Evolutionary conservation across 148 eudicot species (phyloP).

Genomic region (Drosera capensis): DNA sequence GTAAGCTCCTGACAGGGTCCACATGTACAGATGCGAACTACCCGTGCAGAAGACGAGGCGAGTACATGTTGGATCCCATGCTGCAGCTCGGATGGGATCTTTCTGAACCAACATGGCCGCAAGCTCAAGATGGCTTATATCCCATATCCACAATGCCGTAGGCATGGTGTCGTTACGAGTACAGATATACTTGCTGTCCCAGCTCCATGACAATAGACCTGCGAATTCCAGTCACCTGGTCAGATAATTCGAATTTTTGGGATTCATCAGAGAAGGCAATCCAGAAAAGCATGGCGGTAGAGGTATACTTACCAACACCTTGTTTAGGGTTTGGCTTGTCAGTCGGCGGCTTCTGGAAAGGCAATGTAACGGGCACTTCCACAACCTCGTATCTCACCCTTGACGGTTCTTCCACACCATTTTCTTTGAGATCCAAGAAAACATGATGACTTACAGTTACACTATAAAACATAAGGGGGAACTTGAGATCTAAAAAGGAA

Average conservation of each 20-base stretch:
- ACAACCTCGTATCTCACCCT: slow-evolving; percentile 75
- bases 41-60: slow-evolving; percentile 84
- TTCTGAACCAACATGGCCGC: slow-evolving; percentile 83
- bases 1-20: slow-evolving; percentile 87
- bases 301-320: slow-evolving; percentile 80
- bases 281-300: too few species aligned
- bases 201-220: slow-evolving; percentile 97
- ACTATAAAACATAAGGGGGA: too few species aligned
- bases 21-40: slow-evolving; percentile 77
- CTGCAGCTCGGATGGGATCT: slow-evolving; percentile 72
- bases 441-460: too few species aligned
- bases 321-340: slow-evolving; percentile 96
- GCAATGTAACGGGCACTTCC: slow-evolving; percentile 69
- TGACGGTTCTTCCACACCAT: slow-evolving; percentile 38
- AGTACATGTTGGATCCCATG: slow-evolving; percentile 71
- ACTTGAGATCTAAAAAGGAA: too few species aligned
- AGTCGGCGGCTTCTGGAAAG: slow-evolving; percentile 73
- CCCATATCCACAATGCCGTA: slow-evolving; percentile 87
- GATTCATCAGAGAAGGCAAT: too few species aligned
- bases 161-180: slow-evolving; percentile 95
- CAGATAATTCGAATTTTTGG: too few species aligned
- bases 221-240: slow-evolving; percentile 10
- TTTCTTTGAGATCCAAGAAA: too few species aligned
- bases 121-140: slow-evolving; percentile 62
- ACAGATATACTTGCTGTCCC: slow-evolving; percentile 64